Evolutionary conservation across 208 protist species (phyloP), one percentile per base, ranked within the genome.

Genomic region (Trypanosoma platydactyli): DNA sequence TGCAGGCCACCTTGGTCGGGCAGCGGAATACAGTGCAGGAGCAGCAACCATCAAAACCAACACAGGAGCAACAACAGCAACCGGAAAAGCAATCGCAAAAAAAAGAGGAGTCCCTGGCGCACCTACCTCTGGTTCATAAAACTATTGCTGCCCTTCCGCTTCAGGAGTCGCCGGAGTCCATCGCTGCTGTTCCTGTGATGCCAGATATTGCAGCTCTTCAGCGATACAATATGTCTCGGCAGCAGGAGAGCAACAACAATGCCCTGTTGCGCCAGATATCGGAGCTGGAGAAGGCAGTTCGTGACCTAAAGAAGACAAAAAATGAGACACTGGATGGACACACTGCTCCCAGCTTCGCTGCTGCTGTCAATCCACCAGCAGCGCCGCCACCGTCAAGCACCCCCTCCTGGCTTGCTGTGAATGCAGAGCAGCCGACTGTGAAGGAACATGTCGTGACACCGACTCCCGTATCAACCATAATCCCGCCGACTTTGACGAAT

Each of bases 191-290:
- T 29, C 88, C 88, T 11, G 71, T 94, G 29, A 78, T 94, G 49
- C 88, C 88, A 11, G 88, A 94, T 70, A 42, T 89, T n/a, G 81
- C 63, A 18, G 83, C 81, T 5, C 66, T 88, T 58, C 77, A 79
- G 75, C 73, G 71, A 51, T 94, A 94, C 84, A 91, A 94, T 68
- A 50, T 74, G 24, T 76, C 85, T 5, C 69, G 81, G 25, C 83
- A 91, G 68, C 80, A 80, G 18, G 83, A 92, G 65, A 62, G 67
- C 33, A 60, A 70, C 15, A 82, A 90, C 68, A 84, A 83, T 60
- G 77, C 84, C 15, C 62, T 94, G 73, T 49, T 83, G 22, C 77
- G 79, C 18, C 86, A 91, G 62, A 68, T 94, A 52, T 42, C 68
- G 12, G 77, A 90, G 22, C 69, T 91, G 42, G 77, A 94, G 62